phyloP scores from a whole-genome alignment of 129 eudicot genomes.

The Oenanthe sinensis region DNA sequence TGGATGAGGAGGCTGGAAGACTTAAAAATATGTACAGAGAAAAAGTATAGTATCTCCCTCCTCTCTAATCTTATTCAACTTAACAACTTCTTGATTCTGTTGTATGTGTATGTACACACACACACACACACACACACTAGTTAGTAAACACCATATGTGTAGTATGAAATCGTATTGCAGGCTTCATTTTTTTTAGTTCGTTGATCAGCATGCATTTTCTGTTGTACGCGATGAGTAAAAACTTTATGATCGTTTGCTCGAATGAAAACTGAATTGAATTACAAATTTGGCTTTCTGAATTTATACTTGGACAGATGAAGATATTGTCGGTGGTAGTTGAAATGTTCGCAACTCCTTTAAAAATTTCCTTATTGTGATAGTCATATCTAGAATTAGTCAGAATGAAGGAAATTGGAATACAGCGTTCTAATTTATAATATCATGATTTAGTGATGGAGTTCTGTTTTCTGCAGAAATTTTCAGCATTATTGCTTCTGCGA shows the following conservation, averaged over 20 bases:
- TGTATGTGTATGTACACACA: background rate
- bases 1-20: conserved; percentile 97
- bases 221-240: background rate
- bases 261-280: too few relatives aligned
- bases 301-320: background rate
- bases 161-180: background rate
- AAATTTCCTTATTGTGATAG: background rate
- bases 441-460: background rate
- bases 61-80: background rate
- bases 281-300: too few relatives aligned
- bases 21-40: conserved; percentile 71
- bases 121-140: too few relatives aligned
- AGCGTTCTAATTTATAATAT: conserved; percentile 2
- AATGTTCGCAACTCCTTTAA: background rate
- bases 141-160: too few relatives aligned
- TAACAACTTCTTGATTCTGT: background rate
- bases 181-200: background rate
- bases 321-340: background rate
- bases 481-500: conserved; percentile 63
- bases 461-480: conserved; percentile 55
- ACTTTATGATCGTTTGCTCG: background rate
- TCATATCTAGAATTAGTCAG: background rate
- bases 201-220: background rate
- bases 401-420: background rate
- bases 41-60: conserved; percentile 42